These are phyloP conservation scores for Oryza brachyantha DNA, from an alignment of 176 grass and related monocot genomes.

Conservation along the genomic window DNA sequence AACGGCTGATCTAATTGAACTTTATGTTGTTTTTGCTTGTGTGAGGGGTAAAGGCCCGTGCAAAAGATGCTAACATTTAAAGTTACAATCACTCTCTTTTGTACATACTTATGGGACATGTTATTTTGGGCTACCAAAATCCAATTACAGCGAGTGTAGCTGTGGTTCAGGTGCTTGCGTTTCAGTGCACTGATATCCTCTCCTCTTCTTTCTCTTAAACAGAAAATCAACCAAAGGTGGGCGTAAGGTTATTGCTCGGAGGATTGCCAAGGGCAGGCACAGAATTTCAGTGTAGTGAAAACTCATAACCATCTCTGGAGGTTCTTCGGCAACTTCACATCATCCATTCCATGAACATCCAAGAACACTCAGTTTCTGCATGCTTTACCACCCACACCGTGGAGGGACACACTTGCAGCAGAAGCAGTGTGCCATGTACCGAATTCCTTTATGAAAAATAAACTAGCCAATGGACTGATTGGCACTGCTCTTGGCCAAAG, in stretches of 20 bases:
- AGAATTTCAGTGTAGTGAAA: conserved; percentile 59
- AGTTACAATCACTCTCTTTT: neutral
- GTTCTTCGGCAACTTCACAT: conserved; percentile 15
- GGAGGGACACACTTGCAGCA: neutral
- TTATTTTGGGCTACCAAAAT: neutral
- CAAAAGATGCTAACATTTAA: neutral
- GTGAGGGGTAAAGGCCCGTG: neutral
- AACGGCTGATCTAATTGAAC: neutral
- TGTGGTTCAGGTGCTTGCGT: neutral
- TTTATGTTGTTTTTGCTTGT: neutral
- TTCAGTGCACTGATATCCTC: neutral
- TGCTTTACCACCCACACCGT: neutral
- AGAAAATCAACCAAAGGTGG: conserved; percentile 84
- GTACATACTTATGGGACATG: neutral
- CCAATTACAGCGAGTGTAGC: neutral
- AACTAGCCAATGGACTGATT: conserved; percentile 4
- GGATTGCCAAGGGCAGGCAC: conserved; percentile 82
- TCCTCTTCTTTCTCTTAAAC: neutral
- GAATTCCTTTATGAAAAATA: conserved; percentile 24
- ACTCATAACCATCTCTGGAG: neutral
- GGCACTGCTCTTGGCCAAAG: neutral
- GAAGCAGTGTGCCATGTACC: neutral
- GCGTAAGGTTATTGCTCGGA: conserved; percentile 73
- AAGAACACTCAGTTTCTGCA: neutral
- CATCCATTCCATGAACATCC: neutral